Base-by-base conservation (phyloP, 2,329 filamentous ascomycete genomes). In the Colletotrichum melonis region DNA sequence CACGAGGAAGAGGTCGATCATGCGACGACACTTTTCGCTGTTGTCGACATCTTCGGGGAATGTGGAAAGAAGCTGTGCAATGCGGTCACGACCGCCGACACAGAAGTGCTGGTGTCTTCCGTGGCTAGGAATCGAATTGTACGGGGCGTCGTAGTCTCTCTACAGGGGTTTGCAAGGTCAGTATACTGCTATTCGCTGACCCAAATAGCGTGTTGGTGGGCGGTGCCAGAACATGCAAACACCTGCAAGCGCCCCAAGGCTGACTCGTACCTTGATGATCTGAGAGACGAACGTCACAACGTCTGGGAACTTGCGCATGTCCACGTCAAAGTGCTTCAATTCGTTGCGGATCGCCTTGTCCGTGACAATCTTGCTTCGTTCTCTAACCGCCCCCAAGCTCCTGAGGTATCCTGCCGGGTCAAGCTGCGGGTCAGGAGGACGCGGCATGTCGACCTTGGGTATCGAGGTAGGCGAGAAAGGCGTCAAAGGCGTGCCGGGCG, bases 321-420 rank as follows among this genome's bases (percentile, higher is more conserved):
- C 95, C 60, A 98, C 95, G 76, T 94, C 92, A 78, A 98, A 98
- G 81, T 98, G 95, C 77, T 90, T 90, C 74, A 98, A 88, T 77
- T 93, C 88, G 79, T 97, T 94, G 76, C 87, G 88, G 78, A 93
- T 88, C 11, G 95, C 94, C 85, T 93, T 95, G 75, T 94, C 90
- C 74, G 94, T 88, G 65, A 98, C 88, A 76, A 96, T 85, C 78
- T 86, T 90, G 80, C 90, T 93, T 75, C 95, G 87, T 79, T 98
- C 95, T 75, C 97, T 90, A 30, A 99, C 95, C 32, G 97, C 92
- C 79, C 94, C 92, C 79, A 98, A 91, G 84, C 95, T 98, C 80
- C 94, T 92, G 79, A 99, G 89, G 83, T 98, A 98, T 74, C 92
- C 95, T 28, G 93, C 94, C 24, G 96, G 95, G 81, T 98, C 95